A percentile compares a stretch with the other conserved stretches of the same genome.
These are phyloP conservation scores for Xylariaceae sp. DNA, from an alignment of 2,329 filamentous ascomycete species.

Conservation along the genomic window DNA sequence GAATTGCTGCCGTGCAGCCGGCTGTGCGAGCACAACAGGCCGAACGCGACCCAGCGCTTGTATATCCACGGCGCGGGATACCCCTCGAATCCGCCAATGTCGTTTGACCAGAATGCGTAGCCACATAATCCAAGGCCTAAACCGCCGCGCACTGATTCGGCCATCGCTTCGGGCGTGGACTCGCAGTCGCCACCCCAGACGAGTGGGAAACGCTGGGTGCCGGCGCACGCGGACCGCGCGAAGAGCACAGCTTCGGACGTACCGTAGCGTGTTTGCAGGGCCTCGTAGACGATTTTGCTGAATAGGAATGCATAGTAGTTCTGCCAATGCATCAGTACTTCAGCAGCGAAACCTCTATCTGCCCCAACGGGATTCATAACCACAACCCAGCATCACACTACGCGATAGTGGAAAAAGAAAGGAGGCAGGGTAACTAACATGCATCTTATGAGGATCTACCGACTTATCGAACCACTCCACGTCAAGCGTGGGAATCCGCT, in stretches of 20 bases:
- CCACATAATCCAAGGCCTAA: constrained; percentile 60
- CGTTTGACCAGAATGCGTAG: constrained; percentile 65
- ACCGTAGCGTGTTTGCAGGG: constrained; percentile 52
- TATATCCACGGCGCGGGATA: constrained; percentile 64
- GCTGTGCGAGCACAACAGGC: constrained; percentile 65
- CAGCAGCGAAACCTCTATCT: neutral
- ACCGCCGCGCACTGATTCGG: constrained; percentile 64
- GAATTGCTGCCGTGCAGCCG: constrained; percentile 65
- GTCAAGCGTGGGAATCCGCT: constrained; percentile 63
- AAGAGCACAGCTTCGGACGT: constrained; percentile 58
- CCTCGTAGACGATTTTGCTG: constrained; percentile 66
- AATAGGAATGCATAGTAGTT: constrained; percentile 74
- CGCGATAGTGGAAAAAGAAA: neutral
- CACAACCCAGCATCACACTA: neutral
- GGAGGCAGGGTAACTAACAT: constrained; percentile 35
- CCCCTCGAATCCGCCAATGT: constrained; percentile 70
- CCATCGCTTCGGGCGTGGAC: constrained; percentile 68
- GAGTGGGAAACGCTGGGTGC: constrained; percentile 65
- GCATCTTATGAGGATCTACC: constrained; percentile 62
- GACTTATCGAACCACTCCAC: constrained; percentile 60
- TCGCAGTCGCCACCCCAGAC: constrained; percentile 75
- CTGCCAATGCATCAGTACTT: constrained; percentile 13
- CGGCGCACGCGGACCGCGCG: constrained; percentile 62
- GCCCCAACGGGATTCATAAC: neutral
- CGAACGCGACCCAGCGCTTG: constrained; percentile 76